These are phyloP conservation scores for Aspergillus puulaauensis DNA, from an alignment of 2,329 filamentous ascomycete genomes.

Conservation along the genomic window DNA sequence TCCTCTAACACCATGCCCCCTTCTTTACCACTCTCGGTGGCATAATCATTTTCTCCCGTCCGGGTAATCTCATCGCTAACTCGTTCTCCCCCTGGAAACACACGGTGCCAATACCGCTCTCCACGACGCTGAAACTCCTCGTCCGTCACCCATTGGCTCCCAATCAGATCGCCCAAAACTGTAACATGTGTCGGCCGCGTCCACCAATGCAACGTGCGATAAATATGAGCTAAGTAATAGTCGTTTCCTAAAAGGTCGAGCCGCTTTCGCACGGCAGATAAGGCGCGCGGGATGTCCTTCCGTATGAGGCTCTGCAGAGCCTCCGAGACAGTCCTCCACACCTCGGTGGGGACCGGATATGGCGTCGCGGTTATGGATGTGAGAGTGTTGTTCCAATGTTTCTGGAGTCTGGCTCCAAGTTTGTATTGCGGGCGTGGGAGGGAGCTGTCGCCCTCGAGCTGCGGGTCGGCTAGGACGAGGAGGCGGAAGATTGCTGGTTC, in stretches of 20 bases:
- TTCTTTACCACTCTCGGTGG: slow-evolving; percentile 28
- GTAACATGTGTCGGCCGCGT: slow-evolving; percentile 79
- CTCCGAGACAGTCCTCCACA: slow-evolving; percentile 22
- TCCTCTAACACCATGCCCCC: slow-evolving; percentile 21
- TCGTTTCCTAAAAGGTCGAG: slow-evolving; percentile 93
- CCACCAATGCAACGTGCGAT: slow-evolving; percentile 81
- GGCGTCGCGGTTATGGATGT: slow-evolving; percentile 13
- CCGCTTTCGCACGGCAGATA: slow-evolving; percentile 71
- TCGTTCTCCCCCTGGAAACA: slow-evolving; percentile 68
- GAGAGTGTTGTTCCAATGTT: slow-evolving; percentile 34
- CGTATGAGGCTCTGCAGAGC: slow-evolving; percentile 47
- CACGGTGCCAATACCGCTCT: slow-evolving; percentile 74
- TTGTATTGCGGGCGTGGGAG: slow-evolving; percentile 58
- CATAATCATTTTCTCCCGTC: slow-evolving; percentile 35
- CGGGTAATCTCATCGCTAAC: slow-evolving; percentile 52
- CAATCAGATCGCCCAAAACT: slow-evolving; percentile 86
- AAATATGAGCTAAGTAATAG: slow-evolving; percentile 90
- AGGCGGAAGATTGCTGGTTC: slow-evolving; percentile 73
- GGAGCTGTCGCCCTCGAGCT: slow-evolving; percentile 88
- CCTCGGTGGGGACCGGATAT: slow-evolving; percentile 17
- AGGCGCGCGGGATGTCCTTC: slow-evolving; percentile 66
- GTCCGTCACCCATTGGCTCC: slow-evolving; percentile 91
- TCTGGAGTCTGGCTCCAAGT: slow-evolving; percentile 41
- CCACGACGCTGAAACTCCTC: slow-evolving; percentile 76
- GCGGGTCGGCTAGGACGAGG: slow-evolving; percentile 84